A percentile compares a stretch with the other conserved stretches of the same genome.
These are phyloP conservation scores for Malbranchea zuffiana DNA, from an alignment of 2,329 filamentous ascomycete species.

Conservation along the genomic window DNA sequence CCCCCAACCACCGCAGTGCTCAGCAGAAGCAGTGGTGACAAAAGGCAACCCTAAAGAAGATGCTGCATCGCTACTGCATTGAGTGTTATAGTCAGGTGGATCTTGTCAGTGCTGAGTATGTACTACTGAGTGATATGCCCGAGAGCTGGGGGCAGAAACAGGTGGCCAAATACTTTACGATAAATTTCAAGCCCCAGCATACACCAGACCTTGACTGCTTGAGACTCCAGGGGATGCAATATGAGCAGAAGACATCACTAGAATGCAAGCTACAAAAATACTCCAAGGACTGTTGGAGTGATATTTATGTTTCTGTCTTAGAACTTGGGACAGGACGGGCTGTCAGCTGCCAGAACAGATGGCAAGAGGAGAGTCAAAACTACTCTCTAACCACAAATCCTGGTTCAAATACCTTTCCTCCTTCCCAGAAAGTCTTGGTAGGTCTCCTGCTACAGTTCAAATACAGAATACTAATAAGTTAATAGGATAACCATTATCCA, in stretches of 20 bases:
- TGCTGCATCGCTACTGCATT: not conserved
- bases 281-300: too few species aligned
- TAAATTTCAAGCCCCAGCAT: conserved; percentile 1
- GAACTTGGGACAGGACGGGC: too few species aligned
- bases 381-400: too few species aligned
- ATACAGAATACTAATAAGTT: too few species aligned
- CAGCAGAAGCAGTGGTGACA: not conserved
- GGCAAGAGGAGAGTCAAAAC: too few species aligned
- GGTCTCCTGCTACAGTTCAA: not conserved
- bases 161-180: conserved; percentile 1
- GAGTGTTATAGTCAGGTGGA: conserved; percentile 3
- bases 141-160: not conserved
- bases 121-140: not conserved
- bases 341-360: too few species aligned
- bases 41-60: conserved; percentile 1
- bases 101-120: not conserved
- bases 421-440: not conserved
- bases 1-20: not conserved
- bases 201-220: not conserved
- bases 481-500: too few species aligned
- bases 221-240: conserved; percentile 1
- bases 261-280: conserved; percentile 2
- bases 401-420: not conserved
- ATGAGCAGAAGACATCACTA: conserved; percentile 1
- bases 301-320: too few species aligned